These are phyloP conservation scores for Globisporangium splendens DNA, from an alignment of 352 stramenopile species.

Conservation along the genomic window DNA sequence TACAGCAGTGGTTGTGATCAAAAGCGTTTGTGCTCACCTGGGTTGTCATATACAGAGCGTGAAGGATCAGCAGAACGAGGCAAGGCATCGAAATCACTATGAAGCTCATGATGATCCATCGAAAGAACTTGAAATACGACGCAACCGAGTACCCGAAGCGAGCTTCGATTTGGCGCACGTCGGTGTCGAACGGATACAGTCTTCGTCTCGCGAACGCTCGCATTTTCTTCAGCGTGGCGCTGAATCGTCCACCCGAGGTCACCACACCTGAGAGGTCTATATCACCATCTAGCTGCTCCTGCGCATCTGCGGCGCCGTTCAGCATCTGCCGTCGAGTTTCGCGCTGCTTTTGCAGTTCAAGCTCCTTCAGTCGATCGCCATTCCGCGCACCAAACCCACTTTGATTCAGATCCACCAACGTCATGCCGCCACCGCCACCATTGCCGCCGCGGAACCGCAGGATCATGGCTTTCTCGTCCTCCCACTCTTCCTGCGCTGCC, in stretches of 20 bases:
- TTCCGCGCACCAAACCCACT: slow-evolving; percentile 1
- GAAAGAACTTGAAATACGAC: slow-evolving; percentile 78
- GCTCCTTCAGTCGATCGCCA: slow-evolving; percentile 21
- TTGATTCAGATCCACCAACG: background rate
- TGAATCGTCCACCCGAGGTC: background rate
- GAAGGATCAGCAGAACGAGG: slow-evolving; percentile 47
- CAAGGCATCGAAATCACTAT: slow-evolving; percentile 47
- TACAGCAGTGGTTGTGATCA: too few species aligned
- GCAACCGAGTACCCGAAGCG: slow-evolving; percentile 76
- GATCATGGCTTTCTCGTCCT: slow-evolving; percentile 53
- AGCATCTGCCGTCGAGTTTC: slow-evolving; percentile 56
- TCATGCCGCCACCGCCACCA: background rate
- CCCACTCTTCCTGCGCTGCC: slow-evolving; percentile 54
- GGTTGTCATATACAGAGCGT: slow-evolving; percentile 32
- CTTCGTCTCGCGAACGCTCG: slow-evolving; percentile 22
- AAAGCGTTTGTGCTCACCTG: slow-evolving; percentile 15
- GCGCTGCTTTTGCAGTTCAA: slow-evolving; percentile 34
- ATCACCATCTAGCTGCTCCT: slow-evolving; percentile 49
- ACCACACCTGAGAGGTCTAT: slow-evolving; percentile 12
- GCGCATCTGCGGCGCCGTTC: slow-evolving; percentile 47
- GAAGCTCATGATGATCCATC: slow-evolving; percentile 78
- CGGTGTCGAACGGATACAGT: slow-evolving; percentile 51
- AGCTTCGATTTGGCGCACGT: slow-evolving; percentile 76
- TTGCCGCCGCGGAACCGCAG: slow-evolving; percentile 33
- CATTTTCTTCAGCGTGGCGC: slow-evolving; percentile 28